Evolutionary conservation across 163 green algal species (phyloP), one percentile per base, ranked within the genome.

Genomic region (Volvox carteri): DNA sequence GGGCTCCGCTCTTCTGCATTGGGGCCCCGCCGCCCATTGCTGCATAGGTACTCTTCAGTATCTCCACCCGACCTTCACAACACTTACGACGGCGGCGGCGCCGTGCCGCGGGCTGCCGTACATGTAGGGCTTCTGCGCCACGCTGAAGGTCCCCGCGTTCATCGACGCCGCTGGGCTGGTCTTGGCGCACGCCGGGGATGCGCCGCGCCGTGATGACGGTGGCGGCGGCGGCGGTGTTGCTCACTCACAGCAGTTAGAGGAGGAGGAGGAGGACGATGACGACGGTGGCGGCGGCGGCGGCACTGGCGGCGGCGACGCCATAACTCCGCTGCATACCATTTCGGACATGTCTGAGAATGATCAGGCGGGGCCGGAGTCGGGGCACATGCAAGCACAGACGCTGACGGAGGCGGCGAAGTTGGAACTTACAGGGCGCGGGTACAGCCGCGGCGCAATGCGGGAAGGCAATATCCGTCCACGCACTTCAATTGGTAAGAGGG

Each of bases 321-420:
- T n/a, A 11, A 56, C 54, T 25, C 44, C 25, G 39, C 56, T 86
- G 58, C 56, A 39, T 1, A 85, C 77, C 37, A 74, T 85, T 23
- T 85, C 58, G 25, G 78, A 86, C 78, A 62, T 86, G 4, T 60
- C 58, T 37, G 78, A 76, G 78, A 23, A 37, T 11, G 39, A 58
- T 6, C 25, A 41, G 30, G 41, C 9, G 48, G 70, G 52, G 54
- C 16, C 35, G 25, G 8, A 14, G 46, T 39, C 74, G 70, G n/a
- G 75, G 7, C n/a, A n/a, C n/a, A n/a, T n/a, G n/a, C 48, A 33
- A 28, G 48, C 1, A n/a, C 73, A 30, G 44, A 44, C 21, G 42
- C 23, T 44, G 44, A 2, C 46, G 74, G 46, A 30, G 74, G n/a
- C 48, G 74, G 44, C 46, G 72, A 58, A 42, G 41, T 12, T 58